These are phyloP conservation scores for Prunus mira DNA, from an alignment of 306 rosid genomes.

Conservation along the genomic window DNA sequence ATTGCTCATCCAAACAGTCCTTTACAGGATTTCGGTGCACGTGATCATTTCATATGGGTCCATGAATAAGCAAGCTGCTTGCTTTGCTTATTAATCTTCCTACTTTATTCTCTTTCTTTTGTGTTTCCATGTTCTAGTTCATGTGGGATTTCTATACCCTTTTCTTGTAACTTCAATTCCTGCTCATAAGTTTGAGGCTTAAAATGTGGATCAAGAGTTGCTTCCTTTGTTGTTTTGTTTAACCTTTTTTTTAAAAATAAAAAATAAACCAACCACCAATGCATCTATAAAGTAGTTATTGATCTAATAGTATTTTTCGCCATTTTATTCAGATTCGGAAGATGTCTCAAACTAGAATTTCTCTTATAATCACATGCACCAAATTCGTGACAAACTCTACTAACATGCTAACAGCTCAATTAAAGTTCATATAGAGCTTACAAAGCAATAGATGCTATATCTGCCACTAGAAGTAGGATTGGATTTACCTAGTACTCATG, in stretches of 20 bases:
- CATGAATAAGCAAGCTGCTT: neutral
- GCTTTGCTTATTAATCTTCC: neutral
- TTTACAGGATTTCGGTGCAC: slow-evolving; percentile 15
- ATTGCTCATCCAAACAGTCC: neutral
- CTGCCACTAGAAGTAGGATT: no score
- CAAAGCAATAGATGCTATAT: no score
- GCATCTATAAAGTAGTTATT: no score
- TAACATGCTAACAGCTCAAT: no score
- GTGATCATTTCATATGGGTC: slow-evolving; percentile 11
- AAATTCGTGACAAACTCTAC: no score
- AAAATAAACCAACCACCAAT: neutral
- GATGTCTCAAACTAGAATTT: no score
- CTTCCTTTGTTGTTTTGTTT: neutral
- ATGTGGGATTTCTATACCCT: neutral
- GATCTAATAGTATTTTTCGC: no score
- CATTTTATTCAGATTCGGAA: no score
- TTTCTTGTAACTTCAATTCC: neutral
- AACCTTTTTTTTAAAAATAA: neutral
- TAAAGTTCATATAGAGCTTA: no score
- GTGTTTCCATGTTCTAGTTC: neutral
- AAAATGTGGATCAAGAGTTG: neutral
- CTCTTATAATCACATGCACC: no score
- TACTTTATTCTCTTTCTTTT: neutral
- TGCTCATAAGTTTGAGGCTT: neutral
- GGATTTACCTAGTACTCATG: no score